Percentiles rank a stretch among this genome's conserved stretches.
phyloP scores from a whole-genome alignment of 2,329 filamentous ascomycete genomes.

The Alternaria gaisen region DNA sequence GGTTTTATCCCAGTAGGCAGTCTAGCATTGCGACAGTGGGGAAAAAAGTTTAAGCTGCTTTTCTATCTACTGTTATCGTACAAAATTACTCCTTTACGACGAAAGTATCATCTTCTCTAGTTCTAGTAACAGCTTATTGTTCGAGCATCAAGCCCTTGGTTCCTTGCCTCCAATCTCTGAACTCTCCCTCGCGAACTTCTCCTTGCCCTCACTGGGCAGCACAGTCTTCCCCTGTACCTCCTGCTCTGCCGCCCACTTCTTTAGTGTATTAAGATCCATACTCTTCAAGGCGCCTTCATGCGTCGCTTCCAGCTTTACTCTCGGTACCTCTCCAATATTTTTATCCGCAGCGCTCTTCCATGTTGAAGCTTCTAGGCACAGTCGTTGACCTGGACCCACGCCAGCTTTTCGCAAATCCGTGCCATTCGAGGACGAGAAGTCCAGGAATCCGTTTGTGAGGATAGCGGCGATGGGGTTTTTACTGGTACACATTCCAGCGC shows the following conservation, averaged over 20 bases:
- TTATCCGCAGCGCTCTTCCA: slow-evolving; percentile 59
- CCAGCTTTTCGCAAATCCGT: slow-evolving; percentile 65
- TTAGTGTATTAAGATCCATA: slow-evolving; percentile 58
- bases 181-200: slow-evolving; percentile 26
- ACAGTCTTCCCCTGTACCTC: slow-evolving; percentile 31
- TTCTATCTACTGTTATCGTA: too few relatives aligned
- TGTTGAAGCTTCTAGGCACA: slow-evolving; percentile 65
- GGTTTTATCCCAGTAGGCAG: too few relatives aligned
- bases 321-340: slow-evolving; percentile 40
- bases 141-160: slow-evolving; percentile 24
- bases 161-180: slow-evolving; percentile 39
- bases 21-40: too few relatives aligned
- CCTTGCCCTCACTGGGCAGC: slow-evolving; percentile 14
- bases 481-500: slow-evolving; percentile 31
- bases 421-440: slow-evolving; percentile 64
- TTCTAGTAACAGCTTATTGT: background rate
- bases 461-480: slow-evolving; percentile 59
- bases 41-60: too few relatives aligned
- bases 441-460: slow-evolving; percentile 67
- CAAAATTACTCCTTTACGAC: too few relatives aligned
- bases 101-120: background rate
- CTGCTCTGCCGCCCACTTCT: slow-evolving; percentile 56
- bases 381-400: slow-evolving; percentile 64
- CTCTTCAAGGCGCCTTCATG: slow-evolving; percentile 60
- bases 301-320: slow-evolving; percentile 61